Evolutionary conservation across 2,329 filamentous ascomycete species (phyloP), one percentile per base, ranked within the genome.

Genomic region (Colletotrichum tofieldiae): DNA sequence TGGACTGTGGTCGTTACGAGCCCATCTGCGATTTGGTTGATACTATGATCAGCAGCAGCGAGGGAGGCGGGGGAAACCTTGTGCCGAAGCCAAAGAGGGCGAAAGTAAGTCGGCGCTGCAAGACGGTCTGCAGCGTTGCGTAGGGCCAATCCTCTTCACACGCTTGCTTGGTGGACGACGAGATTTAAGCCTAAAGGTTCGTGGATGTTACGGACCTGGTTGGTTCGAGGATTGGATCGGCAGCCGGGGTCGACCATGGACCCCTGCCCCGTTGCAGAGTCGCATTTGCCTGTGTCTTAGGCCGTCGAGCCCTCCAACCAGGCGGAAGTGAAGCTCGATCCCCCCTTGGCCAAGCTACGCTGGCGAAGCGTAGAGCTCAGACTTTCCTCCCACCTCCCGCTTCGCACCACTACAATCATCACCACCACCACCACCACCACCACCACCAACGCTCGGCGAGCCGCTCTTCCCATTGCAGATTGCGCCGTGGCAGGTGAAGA

Each of bases 241-340:
- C 47, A 60, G 54, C 60, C 59, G 43, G 59, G 54, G 55, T 65
- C 59, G 29, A 60, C 39, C 52, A 69, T 64, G 54, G 52, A 69
- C 37, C 54, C 66, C 58, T 69, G 54, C 35, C 41, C 52, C 65
- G 52, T 47, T 58, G 43, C 65, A 63, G 65, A 63, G 37, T 51
- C 51, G 35, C 49, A 67, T 49, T 41, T 43, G 4, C 6, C 61
- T 35, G 18, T 41, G 43, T 35, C 60, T 54, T 64, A 29, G 8
- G 23, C 52, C 32, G 29, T 37, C 20, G 12, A 56, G 18, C 32
- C 29, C n/a, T 39, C 60, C 32, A 51, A 41, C 45, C 60, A 43
- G 49, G 35, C 61, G 20, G 37, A 32, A 35, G 49, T 41, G 37
- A 52, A 39, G 35, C 47, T 39, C 18, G 12, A 20, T 18, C 61